Percentiles rank a stretch among this genome's conserved stretches.
phyloP scores from a whole-genome alignment of 2,329 filamentous ascomycete species.

The Penicillium sp. region DNA sequence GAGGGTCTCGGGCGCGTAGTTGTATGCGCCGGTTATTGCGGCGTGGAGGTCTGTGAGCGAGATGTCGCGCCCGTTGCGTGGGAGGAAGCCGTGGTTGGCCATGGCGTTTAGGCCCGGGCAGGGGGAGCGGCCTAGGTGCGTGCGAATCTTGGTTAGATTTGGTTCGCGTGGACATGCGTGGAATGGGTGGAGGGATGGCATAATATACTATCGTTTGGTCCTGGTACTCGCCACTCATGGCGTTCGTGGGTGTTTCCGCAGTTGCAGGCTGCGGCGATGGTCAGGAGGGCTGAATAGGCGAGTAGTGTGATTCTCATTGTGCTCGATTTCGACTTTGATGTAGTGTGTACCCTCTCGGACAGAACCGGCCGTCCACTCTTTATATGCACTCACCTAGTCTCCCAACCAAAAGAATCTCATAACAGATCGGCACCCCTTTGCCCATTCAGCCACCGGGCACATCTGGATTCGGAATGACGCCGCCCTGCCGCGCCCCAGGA shows the following conservation, averaged over 20 bases:
- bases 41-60: background rate
- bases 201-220: background rate
- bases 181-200: background rate
- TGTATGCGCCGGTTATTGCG: constrained; percentile 6
- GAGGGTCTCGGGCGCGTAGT: constrained; percentile 2
- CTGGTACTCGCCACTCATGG: background rate
- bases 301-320: background rate
- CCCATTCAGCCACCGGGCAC: background rate
- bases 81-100: constrained; percentile 18
- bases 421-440: background rate
- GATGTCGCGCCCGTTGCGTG: constrained; percentile 1
- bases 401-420: background rate
- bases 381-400: background rate
- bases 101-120: constrained; percentile 13
- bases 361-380: background rate
- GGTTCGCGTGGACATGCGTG: background rate
- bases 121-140: constrained; percentile 8
- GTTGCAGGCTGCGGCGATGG: background rate
- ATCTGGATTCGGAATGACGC: background rate
- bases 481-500: background rate
- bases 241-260: background rate
- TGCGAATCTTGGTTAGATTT: background rate
- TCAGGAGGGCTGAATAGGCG: background rate
- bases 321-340: background rate
- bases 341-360: background rate